Percentiles rank a stretch among this genome's conserved stretches.
These are phyloP conservation scores for Paspalum notatum DNA, from an alignment of 176 grass and related monocot species.

Conservation along the genomic window DNA sequence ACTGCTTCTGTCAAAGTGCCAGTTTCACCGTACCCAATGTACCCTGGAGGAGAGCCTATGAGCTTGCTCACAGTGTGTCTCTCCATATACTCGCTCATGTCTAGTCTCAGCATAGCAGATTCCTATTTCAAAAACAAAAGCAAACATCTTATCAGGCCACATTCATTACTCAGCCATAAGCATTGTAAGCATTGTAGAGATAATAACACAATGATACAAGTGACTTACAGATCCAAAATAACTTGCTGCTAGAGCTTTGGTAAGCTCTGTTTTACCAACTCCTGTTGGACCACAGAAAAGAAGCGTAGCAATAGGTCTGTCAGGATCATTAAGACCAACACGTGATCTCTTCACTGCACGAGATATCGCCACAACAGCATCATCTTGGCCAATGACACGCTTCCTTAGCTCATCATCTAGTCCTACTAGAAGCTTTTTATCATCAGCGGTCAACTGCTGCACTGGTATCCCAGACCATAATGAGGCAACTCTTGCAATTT, in stretches of 20 bases:
- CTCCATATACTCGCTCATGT: conserved; percentile 99
- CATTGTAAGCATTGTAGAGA: background rate
- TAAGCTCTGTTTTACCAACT: conserved; percentile 97
- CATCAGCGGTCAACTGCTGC: conserved; percentile 86
- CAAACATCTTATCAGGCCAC: conserved; percentile 39
- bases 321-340: conserved; percentile 88
- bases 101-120: conserved; percentile 85
- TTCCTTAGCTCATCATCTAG: conserved; percentile 82
- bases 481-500: conserved; percentile 91
- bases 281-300: conserved; percentile 96
- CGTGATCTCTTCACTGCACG: conserved; percentile 91
- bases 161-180: conserved; percentile 13
- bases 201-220: conserved; percentile 13
- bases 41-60: conserved; percentile 97
- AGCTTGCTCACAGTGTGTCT: conserved; percentile 95
- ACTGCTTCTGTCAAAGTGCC: conserved; percentile 96
- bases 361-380: conserved; percentile 83
- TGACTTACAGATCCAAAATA: conserved; percentile 89
- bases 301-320: conserved; percentile 87
- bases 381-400: conserved; percentile 94
- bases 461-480: conserved; percentile 98
- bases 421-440: conserved; percentile 73
- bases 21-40: conserved; percentile 85
- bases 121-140: conserved; percentile 66
- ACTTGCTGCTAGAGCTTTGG: conserved; percentile 81